Base-by-base conservation (phyloP, 2,329 filamentous ascomycete genomes). In the Colletotrichum karsti region DNA sequence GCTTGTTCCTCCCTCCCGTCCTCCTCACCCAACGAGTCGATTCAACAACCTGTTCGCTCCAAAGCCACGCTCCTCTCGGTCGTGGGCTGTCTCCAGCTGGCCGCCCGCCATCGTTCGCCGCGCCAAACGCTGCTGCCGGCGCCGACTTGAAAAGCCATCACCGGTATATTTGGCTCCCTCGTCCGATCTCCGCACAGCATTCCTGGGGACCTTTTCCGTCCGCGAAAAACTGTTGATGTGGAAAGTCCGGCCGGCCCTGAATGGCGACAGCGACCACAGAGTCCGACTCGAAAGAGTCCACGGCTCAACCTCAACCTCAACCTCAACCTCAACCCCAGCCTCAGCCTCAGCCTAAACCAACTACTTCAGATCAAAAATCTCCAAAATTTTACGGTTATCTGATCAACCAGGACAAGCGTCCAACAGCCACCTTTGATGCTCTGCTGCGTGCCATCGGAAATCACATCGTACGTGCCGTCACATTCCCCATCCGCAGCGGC, bases 401-500 rank as follows among this genome's bases (percentile, higher is more conserved):
- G 74, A 93, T 92, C 74, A 86, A 90, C 71, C 79, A 82, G 37
- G 85, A 92, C 77, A 93, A 93, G 78, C 87, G 86, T 53, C 89
- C 92, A 5, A 91, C 91, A 4, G 86, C 87, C 58, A 77, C 91
- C 48, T 85, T 95, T 28, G 87, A 92, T 77, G 89, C 90, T 61
- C 82, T 95, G 33, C 84, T 94, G 71, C 81, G 89, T 72, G 90
- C 91, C 33, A 89, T 95, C 72, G 91, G 88, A 48, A 84, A 86
- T 65, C 82, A 93, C 74, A 92, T 94, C 76, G 92, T 95, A 85
- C 80, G 90, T 79, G 48, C 66, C 35, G 48, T 64, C 33, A 2
- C 30, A 26, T 20, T 41, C 24, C 41, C 57, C 48, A 18, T n/a
- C 15, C 30, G 35, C 33, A 22, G 15, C 30, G 33, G 7, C 41